phyloP scores from a whole-genome alignment of 139 green algal genomes.

The Chloropicon primus region DNA sequence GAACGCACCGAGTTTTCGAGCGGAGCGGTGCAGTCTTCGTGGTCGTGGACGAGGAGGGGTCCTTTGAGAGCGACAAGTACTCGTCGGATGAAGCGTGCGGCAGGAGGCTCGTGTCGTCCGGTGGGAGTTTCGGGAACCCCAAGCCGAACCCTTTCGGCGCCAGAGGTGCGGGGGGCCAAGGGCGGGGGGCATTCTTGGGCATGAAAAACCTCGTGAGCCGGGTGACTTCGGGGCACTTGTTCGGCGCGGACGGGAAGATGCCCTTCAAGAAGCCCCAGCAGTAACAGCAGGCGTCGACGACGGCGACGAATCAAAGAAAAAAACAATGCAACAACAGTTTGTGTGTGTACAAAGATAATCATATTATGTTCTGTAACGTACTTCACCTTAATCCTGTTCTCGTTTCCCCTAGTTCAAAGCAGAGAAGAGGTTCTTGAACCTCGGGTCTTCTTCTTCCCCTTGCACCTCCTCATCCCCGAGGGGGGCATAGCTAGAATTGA shows the following conservation, averaged over 20 bases:
- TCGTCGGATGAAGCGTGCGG: conserved; percentile 15
- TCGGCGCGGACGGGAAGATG: background rate
- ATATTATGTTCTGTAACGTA: too few species aligned
- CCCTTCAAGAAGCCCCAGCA: background rate
- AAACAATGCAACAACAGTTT: too few species aligned
- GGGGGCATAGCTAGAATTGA: too few species aligned
- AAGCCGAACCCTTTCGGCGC: too few species aligned
- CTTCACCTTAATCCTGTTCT: too few species aligned
- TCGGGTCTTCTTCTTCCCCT: background rate
- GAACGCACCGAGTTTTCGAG: conserved; percentile 22
- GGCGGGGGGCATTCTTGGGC: too few species aligned
- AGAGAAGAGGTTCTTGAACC: background rate
- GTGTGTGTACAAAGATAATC: too few species aligned
- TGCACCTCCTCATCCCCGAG: too few species aligned
- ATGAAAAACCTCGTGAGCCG: too few species aligned
- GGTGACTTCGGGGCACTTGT: background rate
- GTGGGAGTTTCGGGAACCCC: background rate
- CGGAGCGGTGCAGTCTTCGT: conserved; percentile 19
- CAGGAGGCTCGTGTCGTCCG: background rate
- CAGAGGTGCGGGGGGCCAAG: too few species aligned
- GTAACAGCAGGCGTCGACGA: too few species aligned
- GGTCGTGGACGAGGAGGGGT: conserved; percentile 20
- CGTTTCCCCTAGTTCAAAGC: background rate
- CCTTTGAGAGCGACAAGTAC: conserved; percentile 27
- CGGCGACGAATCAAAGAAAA: too few species aligned